These are phyloP conservation scores for Apiosordaria backusii DNA, from an alignment of 495 filamentous ascomycete genomes.

Conservation along the genomic window DNA sequence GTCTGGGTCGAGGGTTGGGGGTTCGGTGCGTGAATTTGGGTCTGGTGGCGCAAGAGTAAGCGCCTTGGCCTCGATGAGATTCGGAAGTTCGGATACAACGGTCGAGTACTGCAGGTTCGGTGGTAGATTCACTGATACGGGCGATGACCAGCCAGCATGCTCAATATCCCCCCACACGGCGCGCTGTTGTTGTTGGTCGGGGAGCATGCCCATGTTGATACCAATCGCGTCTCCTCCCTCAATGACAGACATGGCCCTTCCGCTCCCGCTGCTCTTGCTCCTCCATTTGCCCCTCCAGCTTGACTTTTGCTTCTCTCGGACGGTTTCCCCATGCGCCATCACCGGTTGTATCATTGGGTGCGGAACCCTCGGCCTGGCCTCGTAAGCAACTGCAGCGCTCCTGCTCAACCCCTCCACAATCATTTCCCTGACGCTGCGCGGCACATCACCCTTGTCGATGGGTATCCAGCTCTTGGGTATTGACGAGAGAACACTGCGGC, in stretches of 20 bases:
- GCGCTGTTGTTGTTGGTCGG: conserved; percentile 15
- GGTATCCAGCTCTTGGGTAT: conserved; percentile 86
- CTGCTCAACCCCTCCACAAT: conserved; percentile 65
- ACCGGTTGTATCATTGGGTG: background rate
- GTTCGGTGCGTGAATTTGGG: conserved; percentile 38
- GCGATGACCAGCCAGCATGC: conserved; percentile 88
- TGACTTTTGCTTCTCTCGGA: conserved; percentile 10
- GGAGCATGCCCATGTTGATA: conserved; percentile 21
- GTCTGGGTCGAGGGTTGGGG: conserved; percentile 49
- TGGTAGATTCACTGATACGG: conserved; percentile 60
- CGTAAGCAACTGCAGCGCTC: conserved; percentile 79
- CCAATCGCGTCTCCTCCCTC: conserved; percentile 2
- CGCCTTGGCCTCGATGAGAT: conserved; percentile 90
- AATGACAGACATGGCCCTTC: conserved; percentile 11
- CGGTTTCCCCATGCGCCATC: conserved; percentile 8
- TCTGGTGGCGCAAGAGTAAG: conserved; percentile 74
- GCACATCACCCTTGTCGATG: conserved; percentile 73
- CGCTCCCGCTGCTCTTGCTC: conserved; percentile 25
- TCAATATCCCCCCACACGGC: conserved; percentile 71
- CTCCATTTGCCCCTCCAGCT: conserved; percentile 16
- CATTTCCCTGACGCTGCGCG: conserved; percentile 66
- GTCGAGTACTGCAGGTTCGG: conserved; percentile 74
- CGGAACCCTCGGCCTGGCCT: conserved; percentile 63
- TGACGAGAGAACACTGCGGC: conserved; percentile 66
- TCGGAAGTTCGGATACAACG: conserved; percentile 82